These are phyloP conservation scores for Periconia digitata DNA, from an alignment of 2,329 filamentous ascomycete genomes.

Conservation along the genomic window DNA sequence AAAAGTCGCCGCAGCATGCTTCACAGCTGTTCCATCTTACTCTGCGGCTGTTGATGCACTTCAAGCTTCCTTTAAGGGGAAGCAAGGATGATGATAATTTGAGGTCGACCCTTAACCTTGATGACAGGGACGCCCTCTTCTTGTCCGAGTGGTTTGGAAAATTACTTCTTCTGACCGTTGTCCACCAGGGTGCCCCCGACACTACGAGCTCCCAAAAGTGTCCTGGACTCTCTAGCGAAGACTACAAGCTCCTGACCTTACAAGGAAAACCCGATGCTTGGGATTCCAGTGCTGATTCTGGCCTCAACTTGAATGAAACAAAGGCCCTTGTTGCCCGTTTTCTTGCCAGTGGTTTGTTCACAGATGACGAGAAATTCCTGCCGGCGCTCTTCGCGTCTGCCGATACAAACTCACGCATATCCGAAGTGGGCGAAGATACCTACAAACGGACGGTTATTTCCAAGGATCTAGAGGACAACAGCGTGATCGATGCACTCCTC, in stretches of 20 bases:
- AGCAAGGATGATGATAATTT: conserved; percentile 75
- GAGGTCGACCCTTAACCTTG: conserved; percentile 66
- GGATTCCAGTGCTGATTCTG: conserved; percentile 61
- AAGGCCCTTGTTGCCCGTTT: conserved; percentile 71
- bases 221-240: conserved; percentile 64
- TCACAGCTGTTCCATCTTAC: conserved; percentile 80
- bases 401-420: conserved; percentile 77
- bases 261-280: conserved; percentile 70
- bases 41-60: conserved; percentile 71
- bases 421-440: conserved; percentile 84
- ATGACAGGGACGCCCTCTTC: conserved; percentile 71
- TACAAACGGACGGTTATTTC: conserved; percentile 73
- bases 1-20: conserved; percentile 56
- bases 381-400: conserved; percentile 82
- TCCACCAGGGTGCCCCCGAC: conserved; percentile 43
- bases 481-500: conserved; percentile 68
- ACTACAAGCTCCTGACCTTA: conserved; percentile 69
- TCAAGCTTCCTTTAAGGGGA: conserved; percentile 73
- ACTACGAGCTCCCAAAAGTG: conserved; percentile 45
- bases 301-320: conserved; percentile 68
- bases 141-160: conserved; percentile 76
- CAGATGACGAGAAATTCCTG: conserved; percentile 78
- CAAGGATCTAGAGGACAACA: conserved; percentile 70
- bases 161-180: conserved; percentile 66
- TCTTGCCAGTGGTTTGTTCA: conserved; percentile 83